These are phyloP conservation scores for Solanum sitiens DNA, from an alignment of 257 asterid species.

Conservation along the genomic window DNA sequence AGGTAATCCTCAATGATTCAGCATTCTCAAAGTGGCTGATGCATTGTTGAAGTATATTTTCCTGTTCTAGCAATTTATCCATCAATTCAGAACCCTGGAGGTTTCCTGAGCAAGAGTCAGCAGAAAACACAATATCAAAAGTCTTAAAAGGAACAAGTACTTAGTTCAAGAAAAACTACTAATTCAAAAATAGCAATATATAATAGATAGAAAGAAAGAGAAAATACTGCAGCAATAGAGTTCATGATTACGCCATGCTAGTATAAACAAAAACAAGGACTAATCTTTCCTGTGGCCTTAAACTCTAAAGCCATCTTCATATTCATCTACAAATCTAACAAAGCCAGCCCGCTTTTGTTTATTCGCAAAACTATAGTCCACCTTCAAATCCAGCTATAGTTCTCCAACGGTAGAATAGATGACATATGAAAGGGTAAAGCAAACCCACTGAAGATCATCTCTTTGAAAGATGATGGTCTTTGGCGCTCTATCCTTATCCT, in stretches of 20 bases:
- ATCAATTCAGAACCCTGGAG: constrained; percentile 39
- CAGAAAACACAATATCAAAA: not conserved
- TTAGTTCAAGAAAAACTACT: not conserved
- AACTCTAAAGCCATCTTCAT: not conserved
- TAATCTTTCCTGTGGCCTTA: not conserved
- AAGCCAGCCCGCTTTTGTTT: not conserved
- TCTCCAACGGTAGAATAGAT: not conserved
- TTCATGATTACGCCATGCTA: not conserved
- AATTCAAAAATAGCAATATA: not conserved
- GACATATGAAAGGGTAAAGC: not conserved
- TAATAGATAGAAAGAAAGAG: not conserved
- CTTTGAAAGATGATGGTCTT: not conserved
- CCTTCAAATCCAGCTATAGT: not conserved
- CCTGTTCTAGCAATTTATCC: constrained; percentile 66
- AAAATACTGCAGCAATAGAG: not conserved
- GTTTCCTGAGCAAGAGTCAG: constrained; percentile 37
- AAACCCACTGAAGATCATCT: not conserved
- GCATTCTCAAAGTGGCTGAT: constrained; percentile 60
- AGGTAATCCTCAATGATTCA: constrained; percentile 51
- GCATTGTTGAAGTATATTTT: constrained; percentile 48
- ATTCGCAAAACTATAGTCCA: not conserved
- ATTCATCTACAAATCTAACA: not conserved
- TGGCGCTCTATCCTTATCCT: not conserved
- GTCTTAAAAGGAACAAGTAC: not conserved
- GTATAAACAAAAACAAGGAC: not conserved